These are phyloP conservation scores for Arthrobotrys entomopaga DNA, from an alignment of 2,329 filamentous ascomycete genomes.

Conservation along the genomic window DNA sequence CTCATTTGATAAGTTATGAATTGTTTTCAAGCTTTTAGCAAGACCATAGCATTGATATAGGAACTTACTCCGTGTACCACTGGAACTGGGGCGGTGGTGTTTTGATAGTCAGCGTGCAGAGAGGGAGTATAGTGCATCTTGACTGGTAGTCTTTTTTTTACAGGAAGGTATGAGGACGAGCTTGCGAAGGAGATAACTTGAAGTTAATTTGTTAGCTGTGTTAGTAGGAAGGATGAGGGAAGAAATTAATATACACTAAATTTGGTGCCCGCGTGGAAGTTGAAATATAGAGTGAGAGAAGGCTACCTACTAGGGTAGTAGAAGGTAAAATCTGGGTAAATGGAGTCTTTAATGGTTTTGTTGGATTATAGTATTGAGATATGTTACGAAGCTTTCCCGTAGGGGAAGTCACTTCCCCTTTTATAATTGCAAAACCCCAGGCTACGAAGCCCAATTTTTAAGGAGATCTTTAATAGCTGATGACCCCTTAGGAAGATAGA, in stretches of 20 bases:
- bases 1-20: slow-evolving; percentile 7
- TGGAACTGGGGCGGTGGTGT: slow-evolving; percentile 10
- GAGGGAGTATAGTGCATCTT: slow-evolving; percentile 12
- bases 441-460: slow-evolving; percentile 2
- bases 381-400: background rate
- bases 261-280: no score
- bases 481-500: background rate
- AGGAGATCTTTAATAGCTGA: background rate
- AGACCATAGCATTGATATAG: background rate
- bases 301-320: no score
- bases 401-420: background rate
- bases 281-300: no score
- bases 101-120: slow-evolving; percentile 8
- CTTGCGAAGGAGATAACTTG: background rate
- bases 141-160: background rate
- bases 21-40: background rate
- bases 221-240: no score
- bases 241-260: no score
- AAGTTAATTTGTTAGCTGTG: no score
- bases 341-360: background rate
- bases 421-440: background rate
- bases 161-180: background rate
- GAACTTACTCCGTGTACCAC: slow-evolving; percentile 15
- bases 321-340: no score
- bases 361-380: background rate